A percentile compares a stretch with the other conserved stretches of the same genome.
These are phyloP conservation scores for Paralagenidium karlingii DNA, from an alignment of 352 stramenopile genomes.

Conservation along the genomic window DNA sequence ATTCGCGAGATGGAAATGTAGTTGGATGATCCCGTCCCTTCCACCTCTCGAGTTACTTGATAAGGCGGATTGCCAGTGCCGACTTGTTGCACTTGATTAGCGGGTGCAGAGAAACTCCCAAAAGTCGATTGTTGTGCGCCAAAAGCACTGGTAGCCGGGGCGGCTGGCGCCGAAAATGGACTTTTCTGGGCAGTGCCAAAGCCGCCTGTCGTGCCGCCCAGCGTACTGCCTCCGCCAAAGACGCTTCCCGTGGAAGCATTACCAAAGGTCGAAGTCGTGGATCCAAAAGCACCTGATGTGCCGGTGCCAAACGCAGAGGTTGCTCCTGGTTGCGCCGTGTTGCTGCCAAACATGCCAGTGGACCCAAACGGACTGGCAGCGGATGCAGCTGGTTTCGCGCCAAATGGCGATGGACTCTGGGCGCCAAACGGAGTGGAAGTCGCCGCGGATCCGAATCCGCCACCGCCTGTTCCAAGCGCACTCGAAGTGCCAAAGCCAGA, in stretches of 20 bases:
- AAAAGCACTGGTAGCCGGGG: conserved; percentile 11
- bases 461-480: conserved; percentile 3
- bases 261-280: conserved; percentile 1
- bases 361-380: conserved; percentile 44
- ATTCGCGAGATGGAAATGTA: conserved; percentile 62
- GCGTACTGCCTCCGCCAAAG: conserved; percentile 24
- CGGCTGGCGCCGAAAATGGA: not conserved
- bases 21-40: conserved; percentile 33
- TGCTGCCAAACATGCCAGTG: not conserved
- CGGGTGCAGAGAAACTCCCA: no score
- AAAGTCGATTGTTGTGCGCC: conserved; percentile 3
- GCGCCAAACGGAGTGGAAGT: conserved; percentile 10
- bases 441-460: conserved; percentile 9
- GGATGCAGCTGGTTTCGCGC: conserved; percentile 27
- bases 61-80: conserved; percentile 65
- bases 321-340: conserved; percentile 2
- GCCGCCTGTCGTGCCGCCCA: conserved; percentile 5
- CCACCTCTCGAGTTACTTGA: conserved; percentile 43
- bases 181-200: conserved; percentile 8
- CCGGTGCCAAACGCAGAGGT: conserved; percentile 13
- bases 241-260: conserved; percentile 6
- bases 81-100: no score
- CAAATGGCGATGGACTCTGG: conserved; percentile 30
- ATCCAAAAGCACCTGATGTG: conserved; percentile 3
- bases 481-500: conserved; percentile 29